Evolutionary conservation across 2,329 filamentous ascomycete species (phyloP), one percentile per base, ranked within the genome.

Genomic region (Periconia sp.): DNA sequence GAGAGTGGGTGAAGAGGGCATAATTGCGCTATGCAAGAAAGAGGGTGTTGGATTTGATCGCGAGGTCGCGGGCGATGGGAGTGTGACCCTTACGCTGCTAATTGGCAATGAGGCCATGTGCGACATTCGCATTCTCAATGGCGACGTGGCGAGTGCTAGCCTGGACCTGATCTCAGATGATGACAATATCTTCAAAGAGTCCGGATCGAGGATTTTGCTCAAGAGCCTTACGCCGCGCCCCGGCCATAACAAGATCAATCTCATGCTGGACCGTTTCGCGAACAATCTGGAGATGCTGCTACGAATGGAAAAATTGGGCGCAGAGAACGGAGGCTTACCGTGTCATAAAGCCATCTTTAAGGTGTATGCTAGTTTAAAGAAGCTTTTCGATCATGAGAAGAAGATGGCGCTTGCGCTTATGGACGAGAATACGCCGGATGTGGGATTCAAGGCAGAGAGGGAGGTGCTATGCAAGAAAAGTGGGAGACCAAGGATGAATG

Each of bases 331-430:
- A 2, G 65, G 65, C 3, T 76, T 92, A 6, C 89, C 89, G 56
- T 88, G 88, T 65, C 87, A 89, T 63, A 87, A 90, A 63, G 89
- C 89, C 0, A 76, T 92, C 31, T 83, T 82, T 4, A 88, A 88
- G 3, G 76, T 95, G 5, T 89, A 86, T 65, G 80, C 80, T 43
- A 88, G 87, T 59, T 72, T 94, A 46, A 76, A 79, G 46, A 84
- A 78, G 54, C 72, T 95, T n/a, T 83, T 88, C 59, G 75, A 82
- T 32, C 87, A 88, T 76, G 88, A 94, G 61, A 72, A 85, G 47
- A 76, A 80, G 42, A 52, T 63, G 36, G 63, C 67, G 9, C 49
- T 68, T 17, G 59, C 61, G 1, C 33, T 66, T 2, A 38, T 68
- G 9, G 58, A 57, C 5, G 23, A 34, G 18, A 52, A 61, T 17